Conservation (phyloP, 306 rosid species). For the Quercus rubra region DNA sequence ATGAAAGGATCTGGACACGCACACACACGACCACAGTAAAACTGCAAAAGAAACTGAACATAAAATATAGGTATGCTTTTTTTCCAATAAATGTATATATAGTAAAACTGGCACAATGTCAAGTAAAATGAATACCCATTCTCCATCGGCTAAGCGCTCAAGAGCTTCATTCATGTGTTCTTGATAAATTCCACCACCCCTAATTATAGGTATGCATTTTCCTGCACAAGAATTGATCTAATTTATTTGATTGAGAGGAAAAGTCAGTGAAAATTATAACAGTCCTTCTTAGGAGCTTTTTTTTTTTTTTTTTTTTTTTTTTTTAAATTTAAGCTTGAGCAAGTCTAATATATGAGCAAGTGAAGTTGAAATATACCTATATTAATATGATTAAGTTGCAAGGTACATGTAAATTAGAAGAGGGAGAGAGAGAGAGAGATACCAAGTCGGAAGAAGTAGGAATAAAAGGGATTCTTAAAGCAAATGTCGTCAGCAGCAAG, state of each 20-base stretch:
- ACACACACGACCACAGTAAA: background rate
- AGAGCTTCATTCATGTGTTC: constrained; percentile 88
- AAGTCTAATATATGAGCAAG: too few relatives aligned
- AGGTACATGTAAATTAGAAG: too few relatives aligned
- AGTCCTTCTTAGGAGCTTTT: too few relatives aligned
- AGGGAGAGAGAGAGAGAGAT: background rate
- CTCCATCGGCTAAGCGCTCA: constrained; percentile 66
- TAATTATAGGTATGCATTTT: constrained; percentile 88
- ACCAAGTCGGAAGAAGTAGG: constrained; percentile 78
- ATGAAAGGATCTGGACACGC: background rate
- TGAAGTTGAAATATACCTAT: too few relatives aligned
- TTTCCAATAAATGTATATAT: background rate
- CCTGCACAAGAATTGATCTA: constrained; percentile 38
- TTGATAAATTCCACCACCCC: constrained; percentile 94
- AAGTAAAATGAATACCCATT: constrained; percentile 60
- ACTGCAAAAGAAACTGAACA: background rate
- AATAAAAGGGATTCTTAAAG: constrained; percentile 48
- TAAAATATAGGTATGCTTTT: background rate
- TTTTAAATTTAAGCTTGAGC: too few relatives aligned
- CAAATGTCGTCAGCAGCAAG: constrained; percentile 89
- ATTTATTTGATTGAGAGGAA: too few relatives aligned
- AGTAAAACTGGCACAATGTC: constrained; percentile 1
- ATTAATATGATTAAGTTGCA: too few relatives aligned
- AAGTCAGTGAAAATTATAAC: too few relatives aligned
- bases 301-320: too few relatives aligned